A percentile compares a stretch with the other conserved stretches of the same genome.
These are phyloP conservation scores for Primulina eburnea DNA, from an alignment of 257 asterid genomes.

Conservation along the genomic window DNA sequence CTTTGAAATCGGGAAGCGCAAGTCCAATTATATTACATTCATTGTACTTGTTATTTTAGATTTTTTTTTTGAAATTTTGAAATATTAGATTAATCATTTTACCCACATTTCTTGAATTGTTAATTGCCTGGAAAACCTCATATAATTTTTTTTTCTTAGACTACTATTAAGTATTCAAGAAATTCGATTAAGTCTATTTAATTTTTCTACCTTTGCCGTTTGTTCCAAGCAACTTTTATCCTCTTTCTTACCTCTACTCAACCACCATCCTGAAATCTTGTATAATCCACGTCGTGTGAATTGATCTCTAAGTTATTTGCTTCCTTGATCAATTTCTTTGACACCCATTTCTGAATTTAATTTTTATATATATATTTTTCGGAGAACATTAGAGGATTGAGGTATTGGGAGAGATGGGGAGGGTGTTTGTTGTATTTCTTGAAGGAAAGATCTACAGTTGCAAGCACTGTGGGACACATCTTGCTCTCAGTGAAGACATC, in stretches of 20 bases:
- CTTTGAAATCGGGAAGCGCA: slow-evolving; percentile 20
- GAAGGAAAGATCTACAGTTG: slow-evolving; percentile 87
- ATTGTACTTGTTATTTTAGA: background rate
- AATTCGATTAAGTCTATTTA: background rate
- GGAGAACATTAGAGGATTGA: slow-evolving; percentile 14
- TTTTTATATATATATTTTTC: background rate
- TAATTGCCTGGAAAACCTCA: slow-evolving; percentile 11
- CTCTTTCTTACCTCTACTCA: slow-evolving; percentile 23
- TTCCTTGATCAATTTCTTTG: slow-evolving; percentile 15
- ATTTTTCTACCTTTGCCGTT: slow-evolving; percentile 26
- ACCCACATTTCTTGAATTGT: slow-evolving; percentile 26
- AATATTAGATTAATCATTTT: background rate
- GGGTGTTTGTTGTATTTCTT: slow-evolving; percentile 60
- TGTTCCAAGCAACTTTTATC: slow-evolving; percentile 15
- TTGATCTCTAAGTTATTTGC: slow-evolving; percentile 10
- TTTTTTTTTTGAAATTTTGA: background rate
- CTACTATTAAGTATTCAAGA: background rate
- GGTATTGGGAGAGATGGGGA: slow-evolving; percentile 50
- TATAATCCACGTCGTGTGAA: background rate
- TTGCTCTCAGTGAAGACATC: slow-evolving; percentile 61
- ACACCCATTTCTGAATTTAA: background rate
- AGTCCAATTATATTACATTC: background rate
- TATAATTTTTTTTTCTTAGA: background rate
- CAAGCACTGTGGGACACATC: slow-evolving; percentile 86
- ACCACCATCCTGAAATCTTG: slow-evolving; percentile 14